These are phyloP conservation scores for Candida verbasci DNA, from an alignment of 805 yeast genomes.

Conservation along the genomic window DNA sequence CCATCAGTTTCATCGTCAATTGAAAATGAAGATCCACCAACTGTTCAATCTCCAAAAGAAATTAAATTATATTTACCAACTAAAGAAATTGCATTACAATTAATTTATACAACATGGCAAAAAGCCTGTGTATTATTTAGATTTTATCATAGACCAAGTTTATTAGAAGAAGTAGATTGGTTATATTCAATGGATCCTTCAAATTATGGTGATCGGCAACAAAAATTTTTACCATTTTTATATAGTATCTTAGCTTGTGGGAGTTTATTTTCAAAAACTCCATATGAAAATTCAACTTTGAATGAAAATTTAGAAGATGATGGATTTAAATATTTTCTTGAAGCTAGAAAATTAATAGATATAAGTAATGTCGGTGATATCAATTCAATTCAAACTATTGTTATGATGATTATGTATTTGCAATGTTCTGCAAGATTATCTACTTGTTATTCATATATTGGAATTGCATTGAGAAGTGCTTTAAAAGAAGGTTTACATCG, in stretches of 20 bases:
- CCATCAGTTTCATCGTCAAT: conserved; percentile 12
- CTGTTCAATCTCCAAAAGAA: conserved; percentile 27
- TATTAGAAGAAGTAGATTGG: conserved; percentile 68
- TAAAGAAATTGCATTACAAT: conserved; percentile 62
- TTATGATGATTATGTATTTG: conserved; percentile 78
- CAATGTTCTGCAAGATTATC: conserved; percentile 87
- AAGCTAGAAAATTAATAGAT: conserved; percentile 75
- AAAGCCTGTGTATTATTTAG: conserved; percentile 82
- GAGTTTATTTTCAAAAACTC: conserved; percentile 58
- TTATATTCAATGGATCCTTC: conserved; percentile 73
- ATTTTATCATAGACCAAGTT: conserved; percentile 81
- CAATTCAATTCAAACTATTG: conserved; percentile 77
- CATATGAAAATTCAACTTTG: conserved; percentile 14
- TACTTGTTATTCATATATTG: conserved; percentile 85
- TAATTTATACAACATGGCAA: conserved; percentile 76
- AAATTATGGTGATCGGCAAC: conserved; percentile 67
- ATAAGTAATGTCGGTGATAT: conserved; percentile 81
- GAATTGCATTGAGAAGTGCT: conserved; percentile 80
- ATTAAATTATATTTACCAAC: conserved; percentile 71
- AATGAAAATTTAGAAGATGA: conserved; percentile 58
- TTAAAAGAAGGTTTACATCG: conserved; percentile 80
- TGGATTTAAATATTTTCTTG: conserved; percentile 75
- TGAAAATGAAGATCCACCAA: conserved; percentile 17
- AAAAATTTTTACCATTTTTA: conserved; percentile 70
- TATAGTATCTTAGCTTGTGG: conserved; percentile 91